phyloP scores from a whole-genome alignment of 2,329 filamentous ascomycete species.

The Colletotrichum chlorophyti region DNA sequence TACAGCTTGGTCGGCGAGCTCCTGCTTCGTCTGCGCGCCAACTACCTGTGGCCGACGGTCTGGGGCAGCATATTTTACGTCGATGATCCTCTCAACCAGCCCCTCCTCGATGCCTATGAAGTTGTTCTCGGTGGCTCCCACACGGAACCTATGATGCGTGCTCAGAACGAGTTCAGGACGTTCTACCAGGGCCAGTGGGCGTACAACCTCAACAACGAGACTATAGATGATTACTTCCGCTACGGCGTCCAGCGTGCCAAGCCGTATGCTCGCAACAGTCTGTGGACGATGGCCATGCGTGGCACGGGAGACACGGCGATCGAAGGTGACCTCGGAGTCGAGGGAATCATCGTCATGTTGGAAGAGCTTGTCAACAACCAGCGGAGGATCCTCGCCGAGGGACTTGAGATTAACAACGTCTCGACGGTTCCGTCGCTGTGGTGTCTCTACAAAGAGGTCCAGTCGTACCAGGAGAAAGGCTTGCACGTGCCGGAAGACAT shows the following conservation, averaged over 20 bases:
- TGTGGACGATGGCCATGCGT: slow-evolving; percentile 76
- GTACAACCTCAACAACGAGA: slow-evolving; percentile 73
- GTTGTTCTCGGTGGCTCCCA: slow-evolving; percentile 77
- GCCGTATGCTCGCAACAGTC: slow-evolving; percentile 67
- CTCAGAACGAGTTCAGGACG: slow-evolving; percentile 61
- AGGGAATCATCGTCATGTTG: slow-evolving; percentile 64
- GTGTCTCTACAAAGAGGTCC: slow-evolving; percentile 79
- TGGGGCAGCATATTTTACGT: slow-evolving; percentile 77
- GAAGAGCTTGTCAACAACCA: slow-evolving; percentile 67
- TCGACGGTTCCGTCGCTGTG: slow-evolving; percentile 70
- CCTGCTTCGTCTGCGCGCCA: slow-evolving; percentile 71
- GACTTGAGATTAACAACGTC: slow-evolving; percentile 57
- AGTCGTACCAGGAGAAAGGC: slow-evolving; percentile 71
- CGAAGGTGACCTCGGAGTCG: slow-evolving; percentile 54
- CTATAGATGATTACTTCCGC: slow-evolving; percentile 71
- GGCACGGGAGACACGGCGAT: slow-evolving; percentile 72
- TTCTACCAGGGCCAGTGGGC: slow-evolving; percentile 70
- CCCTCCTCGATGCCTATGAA: slow-evolving; percentile 75
- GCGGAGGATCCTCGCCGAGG: slow-evolving; percentile 61
- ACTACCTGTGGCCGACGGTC: slow-evolving; percentile 77
- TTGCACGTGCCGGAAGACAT: slow-evolving; percentile 68
- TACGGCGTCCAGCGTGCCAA: slow-evolving; percentile 71
- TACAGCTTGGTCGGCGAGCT: slow-evolving; percentile 76
- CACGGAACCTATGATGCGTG: slow-evolving; percentile 74
- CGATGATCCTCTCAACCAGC: slow-evolving; percentile 73